These are phyloP conservation scores for Talaromyces sp. DNA, from an alignment of 2,329 filamentous ascomycete species.

Conservation along the genomic window DNA sequence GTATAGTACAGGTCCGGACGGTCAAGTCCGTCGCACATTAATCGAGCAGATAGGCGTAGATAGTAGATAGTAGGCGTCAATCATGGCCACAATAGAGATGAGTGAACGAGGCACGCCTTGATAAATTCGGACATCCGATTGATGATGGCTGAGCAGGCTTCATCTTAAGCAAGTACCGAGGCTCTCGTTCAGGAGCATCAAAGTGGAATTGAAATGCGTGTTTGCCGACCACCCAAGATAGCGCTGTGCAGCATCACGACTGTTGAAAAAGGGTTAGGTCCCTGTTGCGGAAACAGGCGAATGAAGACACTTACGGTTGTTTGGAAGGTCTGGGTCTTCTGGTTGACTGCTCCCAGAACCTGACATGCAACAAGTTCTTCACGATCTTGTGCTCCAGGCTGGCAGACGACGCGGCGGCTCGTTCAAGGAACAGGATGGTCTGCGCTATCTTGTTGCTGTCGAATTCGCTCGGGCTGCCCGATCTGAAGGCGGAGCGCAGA, in stretches of 20 bases:
- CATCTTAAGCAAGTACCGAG: conserved; percentile 39
- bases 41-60: background rate
- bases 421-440: conserved; percentile 41
- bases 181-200: conserved; percentile 45
- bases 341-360: conserved; percentile 37
- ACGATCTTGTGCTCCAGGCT: conserved; percentile 45
- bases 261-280: conserved; percentile 14
- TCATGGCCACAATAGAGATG: conserved; percentile 5
- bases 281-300: background rate
- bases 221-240: conserved; percentile 29
- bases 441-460: conserved; percentile 37
- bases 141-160: background rate
- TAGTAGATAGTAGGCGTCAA: conserved; percentile 12
- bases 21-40: background rate
- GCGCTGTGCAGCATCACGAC: conserved; percentile 19
- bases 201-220: conserved; percentile 39
- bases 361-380: conserved; percentile 38
- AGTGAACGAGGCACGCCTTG: background rate
- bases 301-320: background rate
- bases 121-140: background rate
- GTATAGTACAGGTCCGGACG: background rate
- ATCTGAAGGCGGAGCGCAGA: conserved; percentile 39
- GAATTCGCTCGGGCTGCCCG: conserved; percentile 29
- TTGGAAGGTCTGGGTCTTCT: conserved; percentile 13
- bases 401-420: conserved; percentile 28